phyloP scores from a whole-genome alignment of 2,329 filamentous ascomycete genomes.

The Aspergillus cejpii region DNA sequence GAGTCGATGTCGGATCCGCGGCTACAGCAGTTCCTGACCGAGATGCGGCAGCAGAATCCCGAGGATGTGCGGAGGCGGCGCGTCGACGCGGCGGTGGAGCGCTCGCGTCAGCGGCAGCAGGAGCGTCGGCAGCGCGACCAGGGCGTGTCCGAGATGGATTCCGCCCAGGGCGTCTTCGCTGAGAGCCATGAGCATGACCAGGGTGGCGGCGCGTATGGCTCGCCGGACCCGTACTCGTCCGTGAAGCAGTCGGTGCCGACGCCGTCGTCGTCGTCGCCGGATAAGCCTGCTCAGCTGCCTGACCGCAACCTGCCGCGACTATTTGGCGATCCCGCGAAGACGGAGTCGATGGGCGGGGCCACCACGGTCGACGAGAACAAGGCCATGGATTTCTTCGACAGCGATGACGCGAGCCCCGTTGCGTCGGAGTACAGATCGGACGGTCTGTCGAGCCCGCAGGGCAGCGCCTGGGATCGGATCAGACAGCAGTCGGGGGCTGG shows the following conservation, averaged over 20 bases:
- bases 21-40: conserved; percentile 18
- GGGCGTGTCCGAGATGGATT: too few species aligned
- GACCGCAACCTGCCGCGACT: not conserved
- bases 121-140: too few species aligned
- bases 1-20: conserved; percentile 19
- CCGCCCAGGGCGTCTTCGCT: not conserved
- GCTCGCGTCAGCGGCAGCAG: conserved; percentile 3
- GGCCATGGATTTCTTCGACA: conserved; percentile 28
- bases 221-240: not conserved
- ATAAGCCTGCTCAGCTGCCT: not conserved
- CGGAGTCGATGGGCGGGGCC: not conserved
- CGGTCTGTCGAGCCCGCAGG: conserved; percentile 8
- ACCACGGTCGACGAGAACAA: conserved; percentile 8
- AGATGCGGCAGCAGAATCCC: conserved; percentile 13
- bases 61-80: conserved; percentile 21
- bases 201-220: not conserved
- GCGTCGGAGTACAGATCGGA: conserved; percentile 24
- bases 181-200: conserved; percentile 3
- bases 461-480: conserved; percentile 37
- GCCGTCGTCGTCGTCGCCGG: not conserved
- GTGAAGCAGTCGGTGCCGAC: not conserved
- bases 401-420: conserved; percentile 35
- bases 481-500: conserved; percentile 21
- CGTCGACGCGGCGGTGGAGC: conserved; percentile 11
- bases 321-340: not conserved